Evolutionary conservation across 306 rosid genomes (phyloP), one percentile per base, ranked within the genome.

Genomic region (Lathyrus aphaca): DNA sequence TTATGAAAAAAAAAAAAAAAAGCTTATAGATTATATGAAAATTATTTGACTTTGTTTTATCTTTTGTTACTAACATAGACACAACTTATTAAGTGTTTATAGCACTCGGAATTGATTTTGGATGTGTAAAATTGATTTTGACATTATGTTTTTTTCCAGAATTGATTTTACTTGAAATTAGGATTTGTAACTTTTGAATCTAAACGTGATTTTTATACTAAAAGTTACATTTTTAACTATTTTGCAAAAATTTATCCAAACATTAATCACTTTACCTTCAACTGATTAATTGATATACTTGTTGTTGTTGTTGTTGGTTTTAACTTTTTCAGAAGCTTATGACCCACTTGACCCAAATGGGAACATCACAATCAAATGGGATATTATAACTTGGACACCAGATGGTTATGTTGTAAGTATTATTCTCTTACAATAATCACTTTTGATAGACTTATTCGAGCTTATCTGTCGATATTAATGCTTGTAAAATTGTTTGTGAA

Each of bases 331-430:
- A 91, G 95, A 84, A 50, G 95, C 97, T 25, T 91, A 81, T 76
- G 97, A 91, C 73, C 69, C 97, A 37, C 95, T 83, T 64, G 97
- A 91, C 58, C 97, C 95, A 39, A 81, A 67, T 74, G 97, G 95
- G 51, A 91, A 88, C 53, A 85, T 91, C 81, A 88, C 97, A 21
- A 83, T 91, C 82, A 86, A 84, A 80, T 91, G 97, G 97, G 97
- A 91, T 75, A 68, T 91, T 17, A 81, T 80, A 10, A 81, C 76
- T 61, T 91, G 97, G 97, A 78, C 90, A 40, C 30, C 89, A 38
- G 97, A 91, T 83, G 97, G 97, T 64, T 91, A 90, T 69, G 86
- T 88, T 55, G 95, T 91, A 82, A 86, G 97, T 83, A 45, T 57
- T 57, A 11, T 15, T 54, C 8, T 62, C 58, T 58, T 27, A 32